A percentile compares a stretch with the other conserved stretches of the same genome.
These are phyloP conservation scores for Piper betle DNA, from an alignment of 164 flowering plant genomes.

Conservation along the genomic window DNA sequence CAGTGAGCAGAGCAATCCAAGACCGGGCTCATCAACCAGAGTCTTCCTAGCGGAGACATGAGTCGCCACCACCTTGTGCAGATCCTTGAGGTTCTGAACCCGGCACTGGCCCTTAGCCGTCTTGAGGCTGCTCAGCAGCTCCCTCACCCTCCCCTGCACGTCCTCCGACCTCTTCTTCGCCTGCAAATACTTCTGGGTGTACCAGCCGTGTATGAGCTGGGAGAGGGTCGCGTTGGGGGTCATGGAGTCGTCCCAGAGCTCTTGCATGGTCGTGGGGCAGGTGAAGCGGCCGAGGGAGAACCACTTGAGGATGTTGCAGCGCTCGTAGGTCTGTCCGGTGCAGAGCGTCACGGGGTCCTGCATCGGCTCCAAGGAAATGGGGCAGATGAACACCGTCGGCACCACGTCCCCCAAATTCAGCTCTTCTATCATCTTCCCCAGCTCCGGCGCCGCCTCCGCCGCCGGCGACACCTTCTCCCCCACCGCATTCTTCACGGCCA, in stretches of 20 bases:
- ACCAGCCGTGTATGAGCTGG: constrained; percentile 55
- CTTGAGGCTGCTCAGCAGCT: constrained; percentile 58
- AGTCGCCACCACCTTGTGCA: constrained; percentile 33
- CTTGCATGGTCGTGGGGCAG: constrained; percentile 71
- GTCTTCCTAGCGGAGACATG: constrained; percentile 56
- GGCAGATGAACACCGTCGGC: constrained; percentile 66
- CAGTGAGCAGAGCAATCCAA: constrained; percentile 39
- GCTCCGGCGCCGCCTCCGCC: constrained; percentile 19
- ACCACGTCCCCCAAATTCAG: constrained; percentile 30
- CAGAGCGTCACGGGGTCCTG: constrained; percentile 67
- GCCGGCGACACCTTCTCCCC: constrained; percentile 34
- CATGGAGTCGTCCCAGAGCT: constrained; percentile 41
- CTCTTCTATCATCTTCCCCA: constrained; percentile 44
- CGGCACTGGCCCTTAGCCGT: constrained; percentile 75
- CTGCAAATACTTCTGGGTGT: constrained; percentile 44
- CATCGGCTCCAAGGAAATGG: constrained; percentile 78
- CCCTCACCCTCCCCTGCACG: constrained; percentile 63
- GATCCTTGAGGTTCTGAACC: constrained; percentile 66
- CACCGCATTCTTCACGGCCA: constrained; percentile 41
- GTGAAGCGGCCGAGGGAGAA: constrained; percentile 47
- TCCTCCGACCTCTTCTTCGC: constrained; percentile 77
- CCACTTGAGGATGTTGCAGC: constrained; percentile 66
- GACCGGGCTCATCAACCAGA: constrained; percentile 54
- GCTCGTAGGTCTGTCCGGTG: constrained; percentile 72
- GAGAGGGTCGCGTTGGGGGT: constrained; percentile 52